Conservation (phyloP, 805 yeast genomes). For the Komagataella mondaviorum region DNA sequence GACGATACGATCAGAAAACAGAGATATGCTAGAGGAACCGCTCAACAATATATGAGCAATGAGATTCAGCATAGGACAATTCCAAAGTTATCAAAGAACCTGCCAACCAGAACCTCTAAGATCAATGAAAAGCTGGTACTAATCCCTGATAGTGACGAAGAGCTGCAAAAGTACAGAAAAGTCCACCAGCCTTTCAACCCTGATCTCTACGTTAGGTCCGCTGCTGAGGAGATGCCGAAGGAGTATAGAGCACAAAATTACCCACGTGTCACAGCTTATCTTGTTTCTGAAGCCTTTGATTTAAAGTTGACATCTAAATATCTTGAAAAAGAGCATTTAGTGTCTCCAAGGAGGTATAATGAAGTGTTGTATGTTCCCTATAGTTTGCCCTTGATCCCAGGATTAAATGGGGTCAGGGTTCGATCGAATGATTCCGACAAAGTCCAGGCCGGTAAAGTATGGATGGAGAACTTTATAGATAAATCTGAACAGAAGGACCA, state of each 20-base stretch:
- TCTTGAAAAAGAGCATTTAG: constrained; percentile 59
- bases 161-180: constrained; percentile 3
- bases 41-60: constrained; percentile 5
- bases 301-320: constrained; percentile 51
- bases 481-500: constrained; percentile 81
- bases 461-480: constrained; percentile 70
- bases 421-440: constrained; percentile 47
- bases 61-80: constrained; percentile 11
- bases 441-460: constrained; percentile 22
- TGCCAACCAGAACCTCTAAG: constrained; percentile 71
- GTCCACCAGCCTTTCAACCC: constrained; percentile 11
- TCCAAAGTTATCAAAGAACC: constrained; percentile 38
- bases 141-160: constrained; percentile 50
- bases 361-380: constrained; percentile 91
- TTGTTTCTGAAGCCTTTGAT: constrained; percentile 74
- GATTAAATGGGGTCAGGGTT: constrained; percentile 64
- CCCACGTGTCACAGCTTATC: constrained; percentile 84
- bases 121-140: constrained; percentile 76
- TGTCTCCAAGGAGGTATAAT: constrained; percentile 77
- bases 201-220: constrained; percentile 15
- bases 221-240: constrained; percentile 45
- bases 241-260: constrained; percentile 49
- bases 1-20: not conserved
- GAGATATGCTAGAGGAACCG: constrained; percentile 3
- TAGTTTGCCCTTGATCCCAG: constrained; percentile 75